phyloP scores from a whole-genome alignment of 805 yeast species.

The Yarrowia sp. region DNA sequence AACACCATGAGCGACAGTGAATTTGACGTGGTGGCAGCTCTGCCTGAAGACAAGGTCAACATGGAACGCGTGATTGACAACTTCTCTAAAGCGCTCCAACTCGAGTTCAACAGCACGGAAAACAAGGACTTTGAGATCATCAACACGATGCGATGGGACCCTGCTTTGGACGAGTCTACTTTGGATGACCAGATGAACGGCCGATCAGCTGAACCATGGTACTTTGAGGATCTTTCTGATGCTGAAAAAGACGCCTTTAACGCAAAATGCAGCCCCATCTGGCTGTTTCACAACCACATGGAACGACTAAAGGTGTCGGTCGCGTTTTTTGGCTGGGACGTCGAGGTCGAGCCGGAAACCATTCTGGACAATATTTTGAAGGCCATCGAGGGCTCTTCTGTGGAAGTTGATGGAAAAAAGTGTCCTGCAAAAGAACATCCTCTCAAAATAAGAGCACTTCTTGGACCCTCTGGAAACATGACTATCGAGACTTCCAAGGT shows the following conservation, averaged over 20 bases:
- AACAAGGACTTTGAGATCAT: constrained; percentile 21
- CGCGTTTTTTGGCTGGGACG: constrained; percentile 9
- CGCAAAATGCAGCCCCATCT: not conserved
- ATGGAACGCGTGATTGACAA: not conserved
- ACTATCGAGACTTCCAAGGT: not conserved
- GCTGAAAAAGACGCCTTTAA: not conserved
- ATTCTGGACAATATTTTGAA: constrained; percentile 1
- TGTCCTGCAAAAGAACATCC: not conserved
- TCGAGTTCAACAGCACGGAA: not conserved
- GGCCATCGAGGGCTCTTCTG: not conserved
- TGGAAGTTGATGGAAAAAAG: not conserved
- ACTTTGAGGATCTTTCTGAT: not conserved
- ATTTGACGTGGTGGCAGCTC: not conserved
- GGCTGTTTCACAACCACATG: constrained; percentile 21
- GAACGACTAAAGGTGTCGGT: not conserved
- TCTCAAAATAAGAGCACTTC: constrained; percentile 1
- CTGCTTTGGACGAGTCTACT: not conserved
- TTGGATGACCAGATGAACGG: not conserved
- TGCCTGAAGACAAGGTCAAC: not conserved
- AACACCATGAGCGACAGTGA: not conserved
- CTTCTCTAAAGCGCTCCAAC: not conserved
- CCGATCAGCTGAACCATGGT: not conserved
- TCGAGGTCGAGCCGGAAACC: not conserved
- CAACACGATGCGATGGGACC: constrained; percentile 23
- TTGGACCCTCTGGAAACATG: not conserved